These are phyloP conservation scores for Neofusicoccum kwambonambiense DNA, from an alignment of 2,329 filamentous ascomycete genomes.

Conservation along the genomic window DNA sequence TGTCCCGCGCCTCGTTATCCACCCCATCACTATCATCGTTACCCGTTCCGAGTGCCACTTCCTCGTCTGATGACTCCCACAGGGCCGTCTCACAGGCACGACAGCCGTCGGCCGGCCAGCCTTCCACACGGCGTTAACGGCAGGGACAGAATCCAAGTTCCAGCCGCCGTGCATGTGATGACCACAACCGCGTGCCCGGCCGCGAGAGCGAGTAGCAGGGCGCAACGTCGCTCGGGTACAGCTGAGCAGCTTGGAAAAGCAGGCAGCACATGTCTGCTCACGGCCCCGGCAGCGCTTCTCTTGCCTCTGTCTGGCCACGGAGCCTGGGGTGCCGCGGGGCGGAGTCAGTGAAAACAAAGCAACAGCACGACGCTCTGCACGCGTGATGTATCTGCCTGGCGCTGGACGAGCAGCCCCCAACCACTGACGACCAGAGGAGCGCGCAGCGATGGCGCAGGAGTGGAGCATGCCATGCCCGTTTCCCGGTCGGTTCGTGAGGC, in stretches of 20 bases:
- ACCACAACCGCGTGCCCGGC: neutral
- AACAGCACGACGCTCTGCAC: neutral
- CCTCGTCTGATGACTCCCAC: conserved; percentile 1
- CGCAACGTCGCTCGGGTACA: neutral
- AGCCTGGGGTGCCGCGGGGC: neutral
- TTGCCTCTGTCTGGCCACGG: neutral
- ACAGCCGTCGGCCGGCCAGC: neutral
- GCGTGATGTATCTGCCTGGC: conserved; percentile 4
- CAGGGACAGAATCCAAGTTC: neutral
- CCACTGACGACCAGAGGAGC: neutral
- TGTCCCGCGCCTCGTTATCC: neutral
- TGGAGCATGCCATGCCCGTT: neutral
- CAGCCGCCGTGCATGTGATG: conserved; percentile 2
- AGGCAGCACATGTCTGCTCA: neutral
- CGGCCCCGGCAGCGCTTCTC: neutral
- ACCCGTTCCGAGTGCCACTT: neutral
- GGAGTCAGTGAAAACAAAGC: neutral
- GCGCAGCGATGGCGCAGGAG: neutral
- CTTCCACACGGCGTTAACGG: neutral
- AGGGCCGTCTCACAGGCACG: conserved; percentile 4
- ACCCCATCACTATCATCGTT: neutral
- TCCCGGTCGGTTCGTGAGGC: neutral
- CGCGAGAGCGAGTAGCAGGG: neutral
- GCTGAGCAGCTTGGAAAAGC: neutral
- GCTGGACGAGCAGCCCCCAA: neutral